Conservation (phyloP, 2,329 filamentous ascomycete species). For the Neopestalotiopsis sp. region DNA sequence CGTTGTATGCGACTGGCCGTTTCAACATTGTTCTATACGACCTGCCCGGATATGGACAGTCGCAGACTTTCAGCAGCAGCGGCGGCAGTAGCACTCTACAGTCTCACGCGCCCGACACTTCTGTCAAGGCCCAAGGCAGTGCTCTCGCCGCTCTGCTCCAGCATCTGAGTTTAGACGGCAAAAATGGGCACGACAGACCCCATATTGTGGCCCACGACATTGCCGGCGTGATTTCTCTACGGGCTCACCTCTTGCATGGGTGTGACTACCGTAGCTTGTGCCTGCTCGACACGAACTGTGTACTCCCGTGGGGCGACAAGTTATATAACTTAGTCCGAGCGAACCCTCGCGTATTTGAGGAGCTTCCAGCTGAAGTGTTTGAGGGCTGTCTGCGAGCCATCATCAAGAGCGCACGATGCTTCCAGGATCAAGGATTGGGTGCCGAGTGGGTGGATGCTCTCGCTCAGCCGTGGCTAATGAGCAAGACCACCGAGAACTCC, state of each 20-base stretch:
- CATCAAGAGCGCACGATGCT: constrained; percentile 6
- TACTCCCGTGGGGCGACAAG: constrained; percentile 13
- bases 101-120: background rate
- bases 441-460: constrained; percentile 9
- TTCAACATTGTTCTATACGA: constrained; percentile 10
- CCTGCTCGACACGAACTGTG: constrained; percentile 12
- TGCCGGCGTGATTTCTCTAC: background rate
- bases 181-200: background rate
- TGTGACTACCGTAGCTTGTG: constrained; percentile 11
- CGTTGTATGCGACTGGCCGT: background rate
- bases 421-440: background rate
- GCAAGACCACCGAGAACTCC: too few relatives aligned
- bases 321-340: constrained; percentile 13
- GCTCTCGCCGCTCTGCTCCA: background rate
- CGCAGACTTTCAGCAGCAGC: background rate
- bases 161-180: background rate
- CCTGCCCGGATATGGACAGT: constrained; percentile 11
- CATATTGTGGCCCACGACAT: constrained; percentile 11
- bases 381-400: constrained; percentile 6
- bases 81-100: background rate
- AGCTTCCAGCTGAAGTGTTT: constrained; percentile 1
- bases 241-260: constrained; percentile 8
- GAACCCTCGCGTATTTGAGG: constrained; percentile 6
- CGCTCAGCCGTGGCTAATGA: background rate
- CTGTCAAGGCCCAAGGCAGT: constrained; percentile 1